Conservation (phyloP, 305 asterid species). For the Fraxinus dipetala region DNA sequence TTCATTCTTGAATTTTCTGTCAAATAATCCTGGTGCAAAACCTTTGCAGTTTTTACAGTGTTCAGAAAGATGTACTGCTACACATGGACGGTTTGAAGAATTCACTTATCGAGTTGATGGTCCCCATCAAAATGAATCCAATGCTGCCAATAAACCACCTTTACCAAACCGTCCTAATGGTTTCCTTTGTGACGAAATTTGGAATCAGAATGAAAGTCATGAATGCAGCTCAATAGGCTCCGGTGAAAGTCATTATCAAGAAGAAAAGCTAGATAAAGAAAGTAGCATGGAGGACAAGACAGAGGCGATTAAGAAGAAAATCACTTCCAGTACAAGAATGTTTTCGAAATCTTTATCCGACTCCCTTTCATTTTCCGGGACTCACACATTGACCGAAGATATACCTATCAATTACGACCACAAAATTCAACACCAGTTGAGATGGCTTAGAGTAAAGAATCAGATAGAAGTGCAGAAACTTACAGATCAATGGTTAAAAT, state of each 20-base stretch:
- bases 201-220: slow-evolving; percentile 36
- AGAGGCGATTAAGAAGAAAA: slow-evolving; percentile 18
- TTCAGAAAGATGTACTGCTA: slow-evolving; percentile 45
- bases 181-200: slow-evolving; percentile 29
- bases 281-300: not conserved
- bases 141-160: not conserved
- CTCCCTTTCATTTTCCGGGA: not conserved
- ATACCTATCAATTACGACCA: not conserved
- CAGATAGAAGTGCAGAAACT: slow-evolving; percentile 51
- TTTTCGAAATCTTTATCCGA: not conserved
- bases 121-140: not conserved
- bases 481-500: slow-evolving; percentile 38
- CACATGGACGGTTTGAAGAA: slow-evolving; percentile 84
- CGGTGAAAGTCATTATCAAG: not conserved
- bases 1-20: slow-evolving; percentile 19
- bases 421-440: slow-evolving; percentile 40
- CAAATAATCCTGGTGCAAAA: slow-evolving; percentile 23
- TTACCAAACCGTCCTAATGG: slow-evolving; percentile 44
- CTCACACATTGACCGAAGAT: not conserved
- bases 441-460: slow-evolving; percentile 73
- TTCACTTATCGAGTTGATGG: slow-evolving; percentile 44
- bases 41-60: slow-evolving; percentile 37
- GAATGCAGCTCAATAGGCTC: slow-evolving; percentile 20
- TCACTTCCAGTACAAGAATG: slow-evolving; percentile 4
- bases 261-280: not conserved